These are phyloP conservation scores for Aspergillus bertholletiae DNA, from an alignment of 495 filamentous ascomycete genomes.

Conservation along the genomic window DNA sequence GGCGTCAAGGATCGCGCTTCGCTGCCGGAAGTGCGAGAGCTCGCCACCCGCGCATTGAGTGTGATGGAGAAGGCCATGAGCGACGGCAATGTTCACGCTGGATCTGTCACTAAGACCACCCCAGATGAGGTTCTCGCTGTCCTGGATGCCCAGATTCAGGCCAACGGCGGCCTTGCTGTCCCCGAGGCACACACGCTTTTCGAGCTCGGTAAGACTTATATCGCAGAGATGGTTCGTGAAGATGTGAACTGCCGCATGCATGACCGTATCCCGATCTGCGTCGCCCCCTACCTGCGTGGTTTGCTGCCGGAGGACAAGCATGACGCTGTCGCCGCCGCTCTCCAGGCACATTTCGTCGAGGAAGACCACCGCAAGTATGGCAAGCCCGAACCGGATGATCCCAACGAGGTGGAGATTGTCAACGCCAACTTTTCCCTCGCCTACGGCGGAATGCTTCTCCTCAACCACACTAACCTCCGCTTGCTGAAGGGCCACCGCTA, in stretches of 20 bases:
- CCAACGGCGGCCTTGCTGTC: slow-evolving; percentile 56
- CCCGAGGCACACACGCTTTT: slow-evolving; percentile 61
- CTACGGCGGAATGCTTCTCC: slow-evolving; percentile 96
- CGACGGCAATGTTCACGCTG: slow-evolving; percentile 51
- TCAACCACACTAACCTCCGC: slow-evolving; percentile 93
- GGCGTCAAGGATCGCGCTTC: slow-evolving; percentile 82
- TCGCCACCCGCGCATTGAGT: slow-evolving; percentile 75
- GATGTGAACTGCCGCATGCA: slow-evolving; percentile 81
- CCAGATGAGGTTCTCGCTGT: slow-evolving; percentile 72
- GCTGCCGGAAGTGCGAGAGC: slow-evolving; percentile 88
- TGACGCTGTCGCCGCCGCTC: slow-evolving; percentile 57
- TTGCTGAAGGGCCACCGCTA: slow-evolving; percentile 96
- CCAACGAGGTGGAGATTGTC: slow-evolving; percentile 89
- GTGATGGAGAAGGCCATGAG: slow-evolving; percentile 96
- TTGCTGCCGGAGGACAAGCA: slow-evolving; percentile 58
- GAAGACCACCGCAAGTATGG: slow-evolving; percentile 87
- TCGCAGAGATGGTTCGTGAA: slow-evolving; percentile 84
- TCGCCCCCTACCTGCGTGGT: slow-evolving; percentile 70
- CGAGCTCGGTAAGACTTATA: slow-evolving; percentile 65
- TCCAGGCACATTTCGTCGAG: slow-evolving; percentile 68
- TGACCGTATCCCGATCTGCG: slow-evolving; percentile 61
- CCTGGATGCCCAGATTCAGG: slow-evolving; percentile 71
- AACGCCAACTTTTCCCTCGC: slow-evolving; percentile 97
- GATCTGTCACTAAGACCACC: slow-evolving; percentile 65
- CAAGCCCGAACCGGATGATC: slow-evolving; percentile 77